Base-by-base conservation (phyloP, 208 protist genomes). In the Borovskyia barvae region DNA sequence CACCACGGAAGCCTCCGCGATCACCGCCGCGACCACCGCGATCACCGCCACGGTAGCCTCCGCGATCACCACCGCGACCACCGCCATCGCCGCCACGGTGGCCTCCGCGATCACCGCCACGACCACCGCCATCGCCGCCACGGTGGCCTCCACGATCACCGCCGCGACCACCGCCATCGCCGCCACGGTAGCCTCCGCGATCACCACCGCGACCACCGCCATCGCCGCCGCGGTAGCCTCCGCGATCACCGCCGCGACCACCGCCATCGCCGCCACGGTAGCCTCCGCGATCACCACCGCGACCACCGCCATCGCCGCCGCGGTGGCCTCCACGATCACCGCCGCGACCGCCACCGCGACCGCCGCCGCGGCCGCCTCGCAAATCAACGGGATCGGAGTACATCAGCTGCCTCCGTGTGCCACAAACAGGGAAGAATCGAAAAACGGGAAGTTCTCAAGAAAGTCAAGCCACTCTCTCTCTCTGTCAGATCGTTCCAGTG, bases 131-230 rank as follows among this genome's bases (percentile, higher is more conserved):
- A 43, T 55, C 37, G 36, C 48, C 47, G 20, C 55, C 57, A 33
- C 58, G 30, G 53, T 39, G 17, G 24, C 56, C 64, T 19, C 71
- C 55, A n/a, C 50, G 37, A 32, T 19, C 54, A 39, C 66, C 66
- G 43, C 51, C 33, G 37, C 43, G 24, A 20, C 50, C 49, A 41
- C 50, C 2, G 8, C 35, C 65, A 25, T 28, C 45, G 9, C 61
- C 61, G 24, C 40, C 35, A 46, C 54, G 22, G 14, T 22, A 5
- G 9, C 37, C 3, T 14, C 24, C 6, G 24, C 45, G 45, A 22
- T 26, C 42, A 29, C 48, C 24, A 12, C 45, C 57, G 25, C 57
- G 22, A 30, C 55, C 25, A 36, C 55, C 60, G 26, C 61, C 19
- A 40, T 33, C n/a, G 30, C 45, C 29, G 17, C 55, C 43, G 22